Evolutionary conservation across 257 asterid species (phyloP).

Genomic region (Jacaranda copaia): DNA sequence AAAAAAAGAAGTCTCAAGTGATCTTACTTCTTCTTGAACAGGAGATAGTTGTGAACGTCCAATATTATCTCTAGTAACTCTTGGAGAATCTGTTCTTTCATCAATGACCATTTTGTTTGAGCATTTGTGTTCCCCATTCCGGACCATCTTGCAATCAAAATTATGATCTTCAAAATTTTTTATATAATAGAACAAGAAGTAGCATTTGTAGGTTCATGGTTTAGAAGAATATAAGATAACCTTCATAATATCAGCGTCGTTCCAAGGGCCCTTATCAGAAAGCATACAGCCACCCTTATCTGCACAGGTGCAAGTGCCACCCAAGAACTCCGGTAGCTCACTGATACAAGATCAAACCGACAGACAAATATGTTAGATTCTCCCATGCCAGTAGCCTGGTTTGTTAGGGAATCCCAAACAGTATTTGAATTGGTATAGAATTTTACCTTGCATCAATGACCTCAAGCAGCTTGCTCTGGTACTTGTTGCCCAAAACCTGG

Average conservation of each 20-base stretch:
- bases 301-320: constrained; percentile 92
- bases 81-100: constrained; percentile 56
- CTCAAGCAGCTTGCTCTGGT: constrained; percentile 94
- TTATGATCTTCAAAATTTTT: not conserved
- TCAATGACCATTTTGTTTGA: constrained; percentile 59
- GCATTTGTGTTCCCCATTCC: constrained; percentile 79
- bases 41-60: constrained; percentile 55
- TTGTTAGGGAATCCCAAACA: not conserved
- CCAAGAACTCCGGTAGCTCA: constrained; percentile 95
- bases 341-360: constrained; percentile 54
- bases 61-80: constrained; percentile 12
- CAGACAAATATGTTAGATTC: not conserved
- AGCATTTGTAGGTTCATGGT: not conserved
- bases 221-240: constrained; percentile 40
- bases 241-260: constrained; percentile 85
- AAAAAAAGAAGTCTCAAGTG: not conserved
- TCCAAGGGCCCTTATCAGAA: constrained; percentile 99
- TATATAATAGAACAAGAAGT: not conserved
- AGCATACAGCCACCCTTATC: constrained; percentile 93
- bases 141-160: constrained; percentile 70
- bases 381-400: too few species aligned
- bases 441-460: constrained; percentile 86
- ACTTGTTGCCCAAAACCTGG: constrained; percentile 92
- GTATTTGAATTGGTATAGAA: not conserved
- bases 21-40: constrained; percentile 70